A percentile compares a stretch with the other conserved stretches of the same genome.
phyloP scores from a whole-genome alignment of 305 asterid genomes.

The Fraxinus latifolia region DNA sequence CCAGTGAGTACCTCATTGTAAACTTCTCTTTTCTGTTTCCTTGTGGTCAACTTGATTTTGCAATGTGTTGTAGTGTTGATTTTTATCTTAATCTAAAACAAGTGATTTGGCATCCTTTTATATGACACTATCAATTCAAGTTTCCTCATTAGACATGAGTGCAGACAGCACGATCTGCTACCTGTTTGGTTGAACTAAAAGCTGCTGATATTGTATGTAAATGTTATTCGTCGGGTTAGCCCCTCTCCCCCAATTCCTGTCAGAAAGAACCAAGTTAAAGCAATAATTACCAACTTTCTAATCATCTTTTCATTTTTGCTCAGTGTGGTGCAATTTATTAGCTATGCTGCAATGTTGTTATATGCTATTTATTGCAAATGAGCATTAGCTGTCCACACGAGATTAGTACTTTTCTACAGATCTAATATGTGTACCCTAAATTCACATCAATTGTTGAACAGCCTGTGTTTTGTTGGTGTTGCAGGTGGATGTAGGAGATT shows the following conservation, averaged over 20 bases:
- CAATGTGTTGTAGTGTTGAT: background rate
- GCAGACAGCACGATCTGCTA: background rate
- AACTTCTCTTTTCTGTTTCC: constrained; percentile 3
- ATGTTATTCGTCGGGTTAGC: background rate
- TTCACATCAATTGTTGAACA: background rate
- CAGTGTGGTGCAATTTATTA: background rate
- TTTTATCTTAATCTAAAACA: background rate
- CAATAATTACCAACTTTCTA: background rate
- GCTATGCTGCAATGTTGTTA: background rate
- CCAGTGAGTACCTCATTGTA: constrained; percentile 51
- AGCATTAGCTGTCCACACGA: background rate
- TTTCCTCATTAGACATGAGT: background rate
- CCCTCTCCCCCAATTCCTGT: background rate
- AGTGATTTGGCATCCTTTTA: background rate
- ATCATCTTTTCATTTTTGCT: background rate
- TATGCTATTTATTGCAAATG: background rate
- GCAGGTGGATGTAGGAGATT: constrained; percentile 98
- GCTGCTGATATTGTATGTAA: background rate
- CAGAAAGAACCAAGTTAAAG: background rate
- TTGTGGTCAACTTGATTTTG: constrained; percentile 3
- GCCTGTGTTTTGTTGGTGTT: constrained; percentile 3
- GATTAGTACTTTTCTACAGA: background rate
- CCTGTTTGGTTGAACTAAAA: background rate
- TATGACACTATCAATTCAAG: background rate
- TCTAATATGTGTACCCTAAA: background rate